A percentile compares a stretch with the other conserved stretches of the same genome.
Evolutionary conservation across 768 basidiomycete species (phyloP).

Genomic region (Mycena amicta): DNA sequence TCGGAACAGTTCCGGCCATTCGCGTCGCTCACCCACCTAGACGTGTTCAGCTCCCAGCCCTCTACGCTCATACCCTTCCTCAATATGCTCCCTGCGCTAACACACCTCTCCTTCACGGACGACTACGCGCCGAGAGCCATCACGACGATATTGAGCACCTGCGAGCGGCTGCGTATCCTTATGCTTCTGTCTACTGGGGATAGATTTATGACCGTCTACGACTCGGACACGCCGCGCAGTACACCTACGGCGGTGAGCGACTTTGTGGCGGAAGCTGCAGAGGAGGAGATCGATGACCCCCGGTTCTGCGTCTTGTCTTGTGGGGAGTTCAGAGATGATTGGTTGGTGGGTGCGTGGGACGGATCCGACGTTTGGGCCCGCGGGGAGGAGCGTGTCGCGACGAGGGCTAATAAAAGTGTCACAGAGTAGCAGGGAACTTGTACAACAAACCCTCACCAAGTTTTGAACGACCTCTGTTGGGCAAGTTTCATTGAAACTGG

Average conservation of each 20-base stretch:
- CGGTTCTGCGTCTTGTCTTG: background rate
- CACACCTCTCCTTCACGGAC: background rate
- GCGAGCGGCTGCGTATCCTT: background rate
- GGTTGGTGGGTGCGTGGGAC: background rate
- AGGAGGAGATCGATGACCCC: background rate
- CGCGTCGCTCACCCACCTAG: background rate
- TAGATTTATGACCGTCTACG: background rate
- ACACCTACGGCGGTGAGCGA: background rate
- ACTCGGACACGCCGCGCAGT: too few species aligned
- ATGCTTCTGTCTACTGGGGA: background rate
- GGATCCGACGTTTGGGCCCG: background rate
- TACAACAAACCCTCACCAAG: too few species aligned
- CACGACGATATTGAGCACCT: background rate
- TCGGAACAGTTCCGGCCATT: background rate
- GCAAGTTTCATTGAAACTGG: too few species aligned
- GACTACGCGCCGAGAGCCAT: background rate
- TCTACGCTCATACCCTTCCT: background rate
- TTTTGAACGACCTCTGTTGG: too few species aligned
- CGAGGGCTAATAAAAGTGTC: too few species aligned
- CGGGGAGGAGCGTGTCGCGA: background rate
- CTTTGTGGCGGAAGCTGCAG: background rate
- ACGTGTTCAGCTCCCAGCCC: background rate
- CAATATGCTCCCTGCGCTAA: background rate
- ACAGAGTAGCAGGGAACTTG: too few species aligned
- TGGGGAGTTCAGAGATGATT: background rate